phyloP scores from a whole-genome alignment of 2,329 filamentous ascomycete genomes.

The Colletotrichum trifolii region DNA sequence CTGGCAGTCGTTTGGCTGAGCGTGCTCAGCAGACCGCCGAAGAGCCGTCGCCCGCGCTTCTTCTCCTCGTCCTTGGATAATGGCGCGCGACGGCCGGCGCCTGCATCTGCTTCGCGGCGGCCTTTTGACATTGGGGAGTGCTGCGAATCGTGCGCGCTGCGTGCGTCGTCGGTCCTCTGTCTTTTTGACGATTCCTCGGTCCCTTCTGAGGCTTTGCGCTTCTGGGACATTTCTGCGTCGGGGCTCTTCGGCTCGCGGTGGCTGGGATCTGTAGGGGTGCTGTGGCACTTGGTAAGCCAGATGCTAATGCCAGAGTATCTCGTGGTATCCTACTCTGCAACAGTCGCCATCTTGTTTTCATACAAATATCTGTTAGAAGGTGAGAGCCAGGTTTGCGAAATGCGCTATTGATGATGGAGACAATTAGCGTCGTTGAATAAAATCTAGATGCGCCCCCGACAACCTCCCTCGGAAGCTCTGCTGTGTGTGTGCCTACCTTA shows the following conservation, averaged over 20 bases:
- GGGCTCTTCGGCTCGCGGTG: slow-evolving; percentile 3
- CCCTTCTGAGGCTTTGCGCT: slow-evolving; percentile 45
- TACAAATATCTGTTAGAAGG: too few species aligned
- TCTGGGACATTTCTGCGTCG: slow-evolving; percentile 37
- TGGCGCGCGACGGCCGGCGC: slow-evolving; percentile 48
- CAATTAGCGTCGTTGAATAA: too few species aligned
- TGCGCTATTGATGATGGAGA: too few species aligned
- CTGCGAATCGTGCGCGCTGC: slow-evolving; percentile 1
- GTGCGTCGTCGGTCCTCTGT: slow-evolving; percentile 33
- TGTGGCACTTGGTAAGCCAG: slow-evolving; percentile 19
- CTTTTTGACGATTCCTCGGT: slow-evolving; percentile 37
- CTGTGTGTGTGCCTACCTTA: too few species aligned
- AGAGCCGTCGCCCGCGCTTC: slow-evolving; percentile 85
- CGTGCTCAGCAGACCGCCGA: slow-evolving; percentile 83
- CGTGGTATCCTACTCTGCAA: slow-evolving; percentile 15
- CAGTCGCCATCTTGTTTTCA: slow-evolving; percentile 15
- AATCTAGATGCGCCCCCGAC: too few species aligned
- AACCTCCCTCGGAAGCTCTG: too few species aligned
- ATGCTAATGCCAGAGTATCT: neutral
- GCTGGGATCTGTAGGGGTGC: slow-evolving; percentile 17
- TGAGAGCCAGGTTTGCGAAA: too few species aligned
- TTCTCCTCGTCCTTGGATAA: slow-evolving; percentile 72
- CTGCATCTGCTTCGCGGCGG: slow-evolving; percentile 23
- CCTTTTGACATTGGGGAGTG: neutral
- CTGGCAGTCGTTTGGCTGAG: slow-evolving; percentile 77